Evolutionary conservation across 2,329 filamentous ascomycete genomes (phyloP).

Genomic region (Aciculosporium take): DNA sequence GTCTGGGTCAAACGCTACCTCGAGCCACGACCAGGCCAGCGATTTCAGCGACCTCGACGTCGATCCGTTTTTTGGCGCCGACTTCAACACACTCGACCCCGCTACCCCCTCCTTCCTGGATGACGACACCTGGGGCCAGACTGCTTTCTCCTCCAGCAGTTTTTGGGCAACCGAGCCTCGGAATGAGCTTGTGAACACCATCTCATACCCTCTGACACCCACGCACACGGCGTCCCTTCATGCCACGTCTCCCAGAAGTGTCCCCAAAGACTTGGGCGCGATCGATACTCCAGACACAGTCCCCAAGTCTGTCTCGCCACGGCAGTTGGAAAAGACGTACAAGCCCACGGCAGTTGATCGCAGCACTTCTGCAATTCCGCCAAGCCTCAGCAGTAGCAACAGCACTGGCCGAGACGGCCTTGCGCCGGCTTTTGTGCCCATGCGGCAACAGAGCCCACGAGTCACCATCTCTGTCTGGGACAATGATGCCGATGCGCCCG

Average conservation of each 20-base stretch:
- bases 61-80: slow-evolving; percentile 37
- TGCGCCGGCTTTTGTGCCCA: slow-evolving; percentile 23
- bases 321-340: slow-evolving; percentile 27
- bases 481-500: slow-evolving; percentile 23
- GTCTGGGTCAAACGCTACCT: slow-evolving; percentile 32
- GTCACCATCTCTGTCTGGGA: slow-evolving; percentile 45
- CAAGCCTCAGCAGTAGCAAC: slow-evolving; percentile 33
- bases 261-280: slow-evolving; percentile 16
- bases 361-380: slow-evolving; percentile 28
- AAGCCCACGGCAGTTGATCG: slow-evolving; percentile 18
- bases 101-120: slow-evolving; percentile 32
- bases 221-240: slow-evolving; percentile 35
- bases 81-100: slow-evolving; percentile 29
- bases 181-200: slow-evolving; percentile 11
- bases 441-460: slow-evolving; percentile 35
- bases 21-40: slow-evolving; percentile 35
- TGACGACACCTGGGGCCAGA: slow-evolving; percentile 15
- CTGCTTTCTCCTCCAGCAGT: slow-evolving; percentile 6
- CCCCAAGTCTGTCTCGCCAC: slow-evolving; percentile 25
- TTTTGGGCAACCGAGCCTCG: not conserved
- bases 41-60: slow-evolving; percentile 32
- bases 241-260: slow-evolving; percentile 27
- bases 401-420: slow-evolving; percentile 36
- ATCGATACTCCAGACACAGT: slow-evolving; percentile 12
- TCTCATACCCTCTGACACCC: slow-evolving; percentile 34